Conservation (phyloP, 768 basidiomycete genomes). For the Solioccasus polychromus region DNA sequence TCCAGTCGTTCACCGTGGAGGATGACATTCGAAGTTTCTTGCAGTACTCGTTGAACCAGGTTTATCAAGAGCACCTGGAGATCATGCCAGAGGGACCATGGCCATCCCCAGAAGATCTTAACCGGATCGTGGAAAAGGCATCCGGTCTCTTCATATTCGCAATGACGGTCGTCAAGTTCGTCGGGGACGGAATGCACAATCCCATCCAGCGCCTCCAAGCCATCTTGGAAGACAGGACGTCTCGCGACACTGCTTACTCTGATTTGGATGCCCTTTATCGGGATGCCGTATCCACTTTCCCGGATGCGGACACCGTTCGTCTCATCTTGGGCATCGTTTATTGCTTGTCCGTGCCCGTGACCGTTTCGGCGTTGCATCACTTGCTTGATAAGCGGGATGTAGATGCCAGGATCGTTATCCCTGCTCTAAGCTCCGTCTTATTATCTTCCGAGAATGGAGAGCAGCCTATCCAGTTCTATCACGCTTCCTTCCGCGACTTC, state of each 20-base stretch:
- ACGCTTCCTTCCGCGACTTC: constrained; percentile 21
- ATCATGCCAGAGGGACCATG: constrained; percentile 18
- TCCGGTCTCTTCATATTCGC: constrained; percentile 28
- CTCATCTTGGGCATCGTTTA: constrained; percentile 18
- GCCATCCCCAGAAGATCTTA: constrained; percentile 22
- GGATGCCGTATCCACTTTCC: constrained; percentile 14
- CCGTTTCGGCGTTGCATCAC: constrained; percentile 8
- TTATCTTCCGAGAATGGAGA: constrained; percentile 9
- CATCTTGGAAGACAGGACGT: constrained; percentile 8
- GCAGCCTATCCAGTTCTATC: constrained; percentile 21
- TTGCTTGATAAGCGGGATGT: constrained; percentile 13
- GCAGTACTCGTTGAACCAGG: constrained; percentile 10
- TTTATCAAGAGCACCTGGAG: constrained; percentile 10
- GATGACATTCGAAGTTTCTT: constrained; percentile 24
- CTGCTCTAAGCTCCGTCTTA: constrained; percentile 18
- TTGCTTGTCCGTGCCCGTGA: constrained; percentile 14
- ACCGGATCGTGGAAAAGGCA: constrained; percentile 17
- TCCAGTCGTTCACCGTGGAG: constrained; percentile 21
- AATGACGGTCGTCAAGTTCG: constrained; percentile 26
- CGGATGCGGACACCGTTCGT: constrained; percentile 14
- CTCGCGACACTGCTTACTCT: constrained; percentile 7
- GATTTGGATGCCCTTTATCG: constrained; percentile 16
- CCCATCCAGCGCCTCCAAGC: constrained; percentile 15
- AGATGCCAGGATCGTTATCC: constrained; percentile 15
- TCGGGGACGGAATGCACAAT: constrained; percentile 19